These are phyloP conservation scores for Saccharomyces pastorianus DNA, from an alignment of 1,139 yeast genomes.

Conservation along the genomic window DNA sequence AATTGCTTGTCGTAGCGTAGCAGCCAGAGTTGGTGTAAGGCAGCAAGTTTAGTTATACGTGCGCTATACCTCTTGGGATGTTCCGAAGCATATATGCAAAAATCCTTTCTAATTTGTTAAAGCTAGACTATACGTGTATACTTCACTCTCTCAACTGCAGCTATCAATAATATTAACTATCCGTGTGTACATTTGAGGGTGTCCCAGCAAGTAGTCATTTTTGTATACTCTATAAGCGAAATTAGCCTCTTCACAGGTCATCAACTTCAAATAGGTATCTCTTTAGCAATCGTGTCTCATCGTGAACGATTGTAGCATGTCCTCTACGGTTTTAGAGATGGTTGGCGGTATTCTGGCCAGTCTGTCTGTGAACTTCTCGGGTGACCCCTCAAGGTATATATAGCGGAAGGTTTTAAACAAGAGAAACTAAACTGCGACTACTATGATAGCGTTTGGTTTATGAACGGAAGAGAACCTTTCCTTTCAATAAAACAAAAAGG, in stretches of 20 bases:
- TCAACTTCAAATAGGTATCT: too few species aligned
- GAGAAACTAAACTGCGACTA: neutral
- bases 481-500: neutral
- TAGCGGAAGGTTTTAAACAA: neutral
- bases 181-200: too few species aligned
- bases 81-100: neutral
- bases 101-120: too few species aligned
- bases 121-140: too few species aligned
- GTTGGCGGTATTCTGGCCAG: neutral
- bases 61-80: neutral
- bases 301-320: neutral
- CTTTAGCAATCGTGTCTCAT: too few species aligned
- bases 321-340: neutral
- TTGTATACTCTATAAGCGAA: too few species aligned
- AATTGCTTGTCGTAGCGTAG: neutral
- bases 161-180: too few species aligned
- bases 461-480: neutral
- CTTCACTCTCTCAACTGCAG: too few species aligned
- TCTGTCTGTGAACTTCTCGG: neutral
- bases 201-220: too few species aligned
- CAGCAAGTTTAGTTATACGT: neutral
- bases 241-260: neutral
- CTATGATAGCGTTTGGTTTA: neutral
- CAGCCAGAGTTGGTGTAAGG: neutral
- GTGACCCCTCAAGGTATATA: neutral